phyloP scores from a whole-genome alignment of 2,329 filamentous ascomycete species.

The Stagonosporopsis rhizophila region DNA sequence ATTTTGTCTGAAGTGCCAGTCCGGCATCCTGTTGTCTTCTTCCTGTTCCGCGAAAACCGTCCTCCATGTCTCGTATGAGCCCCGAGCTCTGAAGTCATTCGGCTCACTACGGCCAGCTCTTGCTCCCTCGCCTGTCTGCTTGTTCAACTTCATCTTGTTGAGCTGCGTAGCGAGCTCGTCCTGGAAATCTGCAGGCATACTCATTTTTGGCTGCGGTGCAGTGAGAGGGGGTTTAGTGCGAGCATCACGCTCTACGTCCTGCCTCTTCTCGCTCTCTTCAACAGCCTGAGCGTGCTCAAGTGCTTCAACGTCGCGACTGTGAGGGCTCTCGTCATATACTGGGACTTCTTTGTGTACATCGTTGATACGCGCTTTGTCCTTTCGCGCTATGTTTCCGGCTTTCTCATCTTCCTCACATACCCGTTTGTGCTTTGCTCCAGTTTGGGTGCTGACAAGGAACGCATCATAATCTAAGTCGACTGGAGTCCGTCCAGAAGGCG shows the following conservation, averaged over 20 bases:
- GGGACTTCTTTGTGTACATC: not conserved
- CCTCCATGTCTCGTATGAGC: constrained; percentile 4
- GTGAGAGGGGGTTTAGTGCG: not conserved
- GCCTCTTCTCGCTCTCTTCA: constrained; percentile 1
- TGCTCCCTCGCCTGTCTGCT: not conserved
- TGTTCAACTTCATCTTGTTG: not conserved
- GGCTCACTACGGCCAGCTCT: not conserved
- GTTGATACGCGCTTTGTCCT: not conserved
- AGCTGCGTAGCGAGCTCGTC: constrained; percentile 1
- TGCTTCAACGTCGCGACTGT: constrained; percentile 21
- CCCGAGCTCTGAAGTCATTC: not conserved
- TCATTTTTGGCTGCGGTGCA: constrained; percentile 1
- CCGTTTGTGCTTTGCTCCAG: constrained; percentile 4
- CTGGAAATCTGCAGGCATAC: not conserved
- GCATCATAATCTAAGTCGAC: not conserved
- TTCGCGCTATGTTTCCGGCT: not conserved
- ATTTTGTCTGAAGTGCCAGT: not conserved
- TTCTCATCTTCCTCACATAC: constrained; percentile 6
- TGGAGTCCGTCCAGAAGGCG: not conserved
- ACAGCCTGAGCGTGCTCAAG: constrained; percentile 20
- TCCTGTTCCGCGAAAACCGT: not conserved
- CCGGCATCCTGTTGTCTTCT: not conserved
- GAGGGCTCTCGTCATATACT: constrained; percentile 16
- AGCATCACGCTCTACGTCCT: not conserved
- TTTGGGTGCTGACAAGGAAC: constrained; percentile 1